A percentile compares a stretch with the other conserved stretches of the same genome.
These are phyloP conservation scores for Leishmania mexicana DNA, from an alignment of 208 protist genomes.

Conservation along the genomic window DNA sequence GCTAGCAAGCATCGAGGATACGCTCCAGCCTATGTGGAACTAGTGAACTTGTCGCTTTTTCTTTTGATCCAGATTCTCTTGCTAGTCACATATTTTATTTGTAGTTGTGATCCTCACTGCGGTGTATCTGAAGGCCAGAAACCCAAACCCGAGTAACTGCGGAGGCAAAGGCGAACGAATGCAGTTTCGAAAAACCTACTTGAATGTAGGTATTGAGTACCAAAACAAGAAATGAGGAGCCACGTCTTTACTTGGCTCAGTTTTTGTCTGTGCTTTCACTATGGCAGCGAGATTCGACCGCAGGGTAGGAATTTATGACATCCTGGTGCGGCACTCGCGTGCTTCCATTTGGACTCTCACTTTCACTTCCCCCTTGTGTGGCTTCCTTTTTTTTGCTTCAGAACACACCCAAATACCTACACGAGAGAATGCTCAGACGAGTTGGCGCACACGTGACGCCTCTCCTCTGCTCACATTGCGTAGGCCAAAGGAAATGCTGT, in stretches of 20 bases:
- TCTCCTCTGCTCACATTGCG: not conserved
- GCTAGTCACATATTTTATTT: constrained; percentile 21
- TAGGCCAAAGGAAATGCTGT: constrained; percentile 9
- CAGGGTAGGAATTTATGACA: not conserved
- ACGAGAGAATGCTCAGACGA: constrained; percentile 16
- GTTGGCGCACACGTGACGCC: not conserved
- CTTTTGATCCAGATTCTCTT: constrained; percentile 2
- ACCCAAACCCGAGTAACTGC: not conserved
- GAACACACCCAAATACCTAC: not conserved
- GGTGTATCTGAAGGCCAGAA: constrained; percentile 1
- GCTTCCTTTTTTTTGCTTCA: not conserved
- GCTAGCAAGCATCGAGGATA: not conserved
- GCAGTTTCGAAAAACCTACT: not conserved
- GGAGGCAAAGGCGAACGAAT: constrained; percentile 6
- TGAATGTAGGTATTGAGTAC: not conserved
- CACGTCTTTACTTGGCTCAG: no score
- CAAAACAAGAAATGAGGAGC: not conserved
- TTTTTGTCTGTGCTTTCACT: not conserved
- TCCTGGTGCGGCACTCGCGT: not conserved
- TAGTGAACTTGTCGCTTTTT: not conserved
- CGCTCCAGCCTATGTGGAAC: no score
- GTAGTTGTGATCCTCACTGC: not conserved
- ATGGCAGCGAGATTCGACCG: not conserved
- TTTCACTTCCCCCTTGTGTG: not conserved
- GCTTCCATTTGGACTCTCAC: not conserved